Percentiles rank a stretch among this genome's conserved stretches.
Conservation (phyloP, 2,329 filamentous ascomycete genomes). For the Metarhizium rileyi region DNA sequence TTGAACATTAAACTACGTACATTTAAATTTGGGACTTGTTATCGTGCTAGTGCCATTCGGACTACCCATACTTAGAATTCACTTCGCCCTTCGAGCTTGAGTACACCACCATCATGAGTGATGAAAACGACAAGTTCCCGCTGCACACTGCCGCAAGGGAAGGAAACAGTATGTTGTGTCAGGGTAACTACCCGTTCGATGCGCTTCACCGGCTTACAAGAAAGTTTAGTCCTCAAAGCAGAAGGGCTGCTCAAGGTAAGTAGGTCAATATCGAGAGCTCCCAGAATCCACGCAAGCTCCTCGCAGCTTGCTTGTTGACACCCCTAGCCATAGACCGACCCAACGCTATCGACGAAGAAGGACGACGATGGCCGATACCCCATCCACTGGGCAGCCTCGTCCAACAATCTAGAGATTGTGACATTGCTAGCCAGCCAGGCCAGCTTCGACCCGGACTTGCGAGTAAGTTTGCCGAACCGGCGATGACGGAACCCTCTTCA, state of each 20-base stretch:
- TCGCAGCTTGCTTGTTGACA: too few relatives aligned
- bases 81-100: not conserved
- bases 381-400: slow-evolving; percentile 88
- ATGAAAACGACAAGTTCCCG: slow-evolving; percentile 55
- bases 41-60: too few relatives aligned
- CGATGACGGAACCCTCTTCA: not conserved
- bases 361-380: slow-evolving; percentile 86
- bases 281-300: too few relatives aligned
- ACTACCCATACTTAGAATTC: too few relatives aligned
- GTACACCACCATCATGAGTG: slow-evolving; percentile 16
- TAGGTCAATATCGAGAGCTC: not conserved
- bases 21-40: too few relatives aligned
- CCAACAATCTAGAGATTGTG: slow-evolving; percentile 68
- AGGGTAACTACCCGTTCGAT: too few relatives aligned
- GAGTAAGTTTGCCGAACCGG: slow-evolving; percentile 36
- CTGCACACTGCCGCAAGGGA: slow-evolving; percentile 83
- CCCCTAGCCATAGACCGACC: slow-evolving; percentile 51
- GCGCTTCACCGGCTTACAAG: not conserved
- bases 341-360: slow-evolving; percentile 59
- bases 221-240: slow-evolving; percentile 8
- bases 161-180: slow-evolving; percentile 65
- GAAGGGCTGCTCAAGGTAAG: slow-evolving; percentile 12
- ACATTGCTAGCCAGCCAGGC: slow-evolving; percentile 59
- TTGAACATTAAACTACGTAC: too few relatives aligned
- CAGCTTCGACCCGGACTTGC: slow-evolving; percentile 73